Conservation (phyloP, 2,329 filamentous ascomycete genomes). For the Penicillium sp. region DNA sequence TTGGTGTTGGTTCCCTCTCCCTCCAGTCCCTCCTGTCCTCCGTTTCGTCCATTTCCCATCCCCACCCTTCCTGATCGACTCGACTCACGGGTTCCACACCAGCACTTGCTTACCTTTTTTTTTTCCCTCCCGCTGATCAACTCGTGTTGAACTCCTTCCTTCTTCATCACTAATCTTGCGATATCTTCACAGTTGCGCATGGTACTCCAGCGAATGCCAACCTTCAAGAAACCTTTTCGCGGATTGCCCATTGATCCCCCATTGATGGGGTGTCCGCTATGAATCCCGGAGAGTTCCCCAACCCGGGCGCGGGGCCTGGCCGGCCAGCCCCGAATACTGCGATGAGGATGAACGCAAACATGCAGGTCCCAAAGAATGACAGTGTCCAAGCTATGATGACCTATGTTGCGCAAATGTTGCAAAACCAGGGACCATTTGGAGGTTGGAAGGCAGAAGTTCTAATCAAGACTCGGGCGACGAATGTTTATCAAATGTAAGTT, state of each 20-base stretch:
- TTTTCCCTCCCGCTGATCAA: conserved; percentile 19
- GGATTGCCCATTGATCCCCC: conserved; percentile 39
- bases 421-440: conserved; percentile 42
- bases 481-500: conserved; percentile 47
- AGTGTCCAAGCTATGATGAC: conserved; percentile 38
- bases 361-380: conserved; percentile 35
- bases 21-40: conserved; percentile 15
- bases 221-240: conserved; percentile 26
- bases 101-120: conserved; percentile 16
- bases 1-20: conserved; percentile 6
- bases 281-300: conserved; percentile 43
- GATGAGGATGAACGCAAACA: conserved; percentile 30
- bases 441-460: conserved; percentile 47
- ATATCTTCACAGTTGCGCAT: conserved; percentile 1
- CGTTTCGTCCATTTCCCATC: conserved; percentile 25
- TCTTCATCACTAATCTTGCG: conserved; percentile 3
- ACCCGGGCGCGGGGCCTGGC: conserved; percentile 36
- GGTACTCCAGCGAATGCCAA: conserved; percentile 37
- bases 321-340: conserved; percentile 11
- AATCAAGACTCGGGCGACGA: conserved; percentile 40
- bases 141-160: background rate
- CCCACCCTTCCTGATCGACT: conserved; percentile 30
- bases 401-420: conserved; percentile 41
- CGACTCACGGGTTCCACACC: conserved; percentile 22
- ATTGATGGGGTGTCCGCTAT: conserved; percentile 41